Percentiles rank a stretch among this genome's conserved stretches.
These are phyloP conservation scores for Erigeron philadelphicus DNA, from an alignment of 140 eudicot species.

Conservation along the genomic window DNA sequence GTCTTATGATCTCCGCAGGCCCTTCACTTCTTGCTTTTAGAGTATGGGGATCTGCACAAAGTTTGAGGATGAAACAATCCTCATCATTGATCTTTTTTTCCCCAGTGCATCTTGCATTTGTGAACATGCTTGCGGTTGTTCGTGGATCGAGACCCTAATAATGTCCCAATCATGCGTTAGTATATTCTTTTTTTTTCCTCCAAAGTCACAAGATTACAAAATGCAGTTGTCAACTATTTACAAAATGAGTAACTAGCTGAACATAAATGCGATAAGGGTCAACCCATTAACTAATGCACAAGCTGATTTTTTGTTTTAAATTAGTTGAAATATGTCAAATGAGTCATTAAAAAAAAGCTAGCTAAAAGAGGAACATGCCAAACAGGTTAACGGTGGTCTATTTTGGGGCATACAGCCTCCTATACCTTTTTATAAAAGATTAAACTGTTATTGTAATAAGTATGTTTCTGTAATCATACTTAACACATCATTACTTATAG, in stretches of 20 bases:
- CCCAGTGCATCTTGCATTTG: conserved; percentile 74
- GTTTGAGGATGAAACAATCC: conserved; percentile 88
- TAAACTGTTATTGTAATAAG: neutral
- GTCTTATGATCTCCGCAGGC: conserved; percentile 87
- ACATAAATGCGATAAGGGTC: neutral
- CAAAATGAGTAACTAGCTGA: neutral
- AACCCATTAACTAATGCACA: neutral
- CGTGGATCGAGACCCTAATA: conserved; percentile 82
- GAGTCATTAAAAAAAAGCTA: neutral
- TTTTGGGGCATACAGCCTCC: neutral
- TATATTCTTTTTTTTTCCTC: neutral
- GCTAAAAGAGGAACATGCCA: neutral
- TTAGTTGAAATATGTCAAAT: neutral
- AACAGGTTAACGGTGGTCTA: neutral
- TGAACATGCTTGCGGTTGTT: conserved; percentile 89
- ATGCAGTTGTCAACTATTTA: neutral
- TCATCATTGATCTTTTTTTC: conserved; percentile 82
- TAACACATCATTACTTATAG: neutral
- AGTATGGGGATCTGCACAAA: conserved; percentile 77
- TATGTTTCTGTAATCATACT: neutral
- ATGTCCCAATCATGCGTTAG: conserved; percentile 14
- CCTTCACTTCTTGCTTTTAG: conserved; percentile 82
- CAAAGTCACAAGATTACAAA: neutral
- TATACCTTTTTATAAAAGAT: neutral
- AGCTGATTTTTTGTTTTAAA: neutral